Base-by-base conservation (phyloP, 2,329 filamentous ascomycete genomes). In the Aureobasidium sp. region DNA sequence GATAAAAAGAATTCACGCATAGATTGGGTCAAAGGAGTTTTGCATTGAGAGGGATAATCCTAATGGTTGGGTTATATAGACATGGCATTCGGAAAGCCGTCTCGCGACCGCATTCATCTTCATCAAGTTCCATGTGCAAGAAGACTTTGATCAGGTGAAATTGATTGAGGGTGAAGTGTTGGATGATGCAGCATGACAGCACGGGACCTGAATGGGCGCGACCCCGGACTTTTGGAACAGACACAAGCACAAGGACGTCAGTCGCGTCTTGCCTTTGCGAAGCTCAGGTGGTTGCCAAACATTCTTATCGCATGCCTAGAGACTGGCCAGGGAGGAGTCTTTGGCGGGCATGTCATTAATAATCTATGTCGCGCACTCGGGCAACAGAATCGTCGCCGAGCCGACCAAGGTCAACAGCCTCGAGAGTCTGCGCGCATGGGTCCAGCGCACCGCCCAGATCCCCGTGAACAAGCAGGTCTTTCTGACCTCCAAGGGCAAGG, bases 351-450 rank as follows among this genome's bases (percentile, higher is more conserved):
- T 96, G 91, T 89, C 90, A 79, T 85, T 93, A 74, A 86, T 90
- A 79, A 87, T 96, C 77, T 90, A 91, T 80, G 87, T 96, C 73
- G 91, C 91, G 82, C 92, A 96, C 79, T 91, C 89, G 76, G 93
- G 93, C 80, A 87, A 91, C 81, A 87, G 88, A 77, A 82, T 96
- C 73, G 82, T 86, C 74, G 83, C 89, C 74, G 90, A 96, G 77
- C 84, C 87, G 67, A 82, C 86, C 66, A 84, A 85, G 72, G 89
- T 93, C 76, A 81, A 83, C 68, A 88, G 87, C 62, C 82, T 96
- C 73, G 93, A 97, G 77, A 88, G 89, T 65, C 84, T 97, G 68
- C 90, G 89, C 75, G 78, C 82, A 74, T 94, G 90, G 85, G 87
- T 97, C 68, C 82, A 87, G 64, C 83, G 82, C 67, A 84, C 88